Evolutionary conservation across 106 monocot species (phyloP).

Genomic region (Hemerocallis citrina): DNA sequence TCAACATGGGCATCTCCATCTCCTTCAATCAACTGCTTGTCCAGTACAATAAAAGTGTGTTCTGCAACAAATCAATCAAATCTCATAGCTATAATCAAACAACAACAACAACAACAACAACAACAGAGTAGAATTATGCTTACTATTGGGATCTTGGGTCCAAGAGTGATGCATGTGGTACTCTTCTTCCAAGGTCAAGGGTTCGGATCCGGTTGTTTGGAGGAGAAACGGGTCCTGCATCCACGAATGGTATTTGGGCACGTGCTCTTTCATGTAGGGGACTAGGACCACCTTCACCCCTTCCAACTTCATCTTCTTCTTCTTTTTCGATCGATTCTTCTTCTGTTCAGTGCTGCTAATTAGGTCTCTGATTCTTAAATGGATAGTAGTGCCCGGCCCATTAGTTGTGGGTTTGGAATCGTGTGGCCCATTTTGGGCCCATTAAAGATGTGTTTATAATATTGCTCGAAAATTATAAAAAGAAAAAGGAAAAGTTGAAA

Average conservation of each 20-base stretch:
- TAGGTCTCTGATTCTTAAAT: too few species aligned
- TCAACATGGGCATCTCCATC: conserved; percentile 19
- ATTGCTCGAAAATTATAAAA: too few species aligned
- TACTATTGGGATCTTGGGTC: conserved; percentile 9
- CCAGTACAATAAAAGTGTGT: conserved; percentile 24
- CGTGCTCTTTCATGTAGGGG: conserved; percentile 92
- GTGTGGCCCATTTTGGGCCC: too few species aligned
- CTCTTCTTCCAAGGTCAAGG: conserved; percentile 46
- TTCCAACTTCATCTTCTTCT: conserved; percentile 18
- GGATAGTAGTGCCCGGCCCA: too few species aligned
- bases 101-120: too few species aligned
- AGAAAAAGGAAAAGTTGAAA: too few species aligned
- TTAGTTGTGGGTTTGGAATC: too few species aligned
- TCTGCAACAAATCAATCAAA: conserved; percentile 13
- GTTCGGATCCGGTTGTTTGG: conserved; percentile 83
- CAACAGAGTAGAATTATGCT: too few species aligned
- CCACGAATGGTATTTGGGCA: conserved; percentile 81
- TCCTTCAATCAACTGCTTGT: conserved; percentile 20
- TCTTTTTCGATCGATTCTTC: too few species aligned
- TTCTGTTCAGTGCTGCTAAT: too few species aligned
- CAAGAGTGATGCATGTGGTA: conserved; percentile 22
- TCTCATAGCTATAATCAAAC: background rate
- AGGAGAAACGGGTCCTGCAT: conserved; percentile 90
- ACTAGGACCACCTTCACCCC: conserved; percentile 80
- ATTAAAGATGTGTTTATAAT: too few species aligned